Evolutionary conservation across 192 early-diverging fungal genomes (phyloP).

Genomic region (Borealophlyctis nickersoniae): DNA sequence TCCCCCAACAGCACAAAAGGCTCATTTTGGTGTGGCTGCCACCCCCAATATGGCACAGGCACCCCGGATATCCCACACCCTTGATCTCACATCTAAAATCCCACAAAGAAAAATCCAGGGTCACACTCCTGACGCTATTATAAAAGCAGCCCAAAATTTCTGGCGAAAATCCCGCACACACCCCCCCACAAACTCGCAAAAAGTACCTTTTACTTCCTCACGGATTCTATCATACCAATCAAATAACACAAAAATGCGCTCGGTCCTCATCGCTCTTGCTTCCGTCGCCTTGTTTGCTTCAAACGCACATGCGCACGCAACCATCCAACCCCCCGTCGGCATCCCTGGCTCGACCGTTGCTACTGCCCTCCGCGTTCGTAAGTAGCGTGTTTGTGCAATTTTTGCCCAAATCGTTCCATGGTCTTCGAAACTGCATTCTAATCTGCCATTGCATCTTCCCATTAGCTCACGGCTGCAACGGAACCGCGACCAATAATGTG

Average conservation of each 20-base stretch:
- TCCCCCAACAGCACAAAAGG: too few relatives aligned
- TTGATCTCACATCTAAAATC: too few relatives aligned
- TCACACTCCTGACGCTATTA: too few relatives aligned
- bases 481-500: conserved; percentile 22
- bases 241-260: conserved; percentile 3
- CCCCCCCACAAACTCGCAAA: too few relatives aligned
- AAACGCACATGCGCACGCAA: conserved; percentile 14
- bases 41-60: too few relatives aligned
- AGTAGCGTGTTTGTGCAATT: conserved; percentile 1
- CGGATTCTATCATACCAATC: too few relatives aligned
- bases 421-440: not conserved
- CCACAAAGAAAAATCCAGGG: too few relatives aligned
- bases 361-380: conserved; percentile 24
- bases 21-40: too few relatives aligned
- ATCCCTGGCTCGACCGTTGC: not conserved
- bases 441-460: not conserved
- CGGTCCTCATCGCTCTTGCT: conserved; percentile 3
- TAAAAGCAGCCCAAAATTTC: too few relatives aligned
- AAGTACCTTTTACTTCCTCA: too few relatives aligned
- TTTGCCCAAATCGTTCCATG: not conserved
- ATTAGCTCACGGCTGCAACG: conserved; percentile 32
- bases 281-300: conserved; percentile 4
- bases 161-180: too few relatives aligned
- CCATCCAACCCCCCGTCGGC: conserved; percentile 13
- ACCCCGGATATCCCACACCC: too few relatives aligned